Conservation (phyloP, 108 stramenopile genomes). For the Nitzschia palea region DNA sequence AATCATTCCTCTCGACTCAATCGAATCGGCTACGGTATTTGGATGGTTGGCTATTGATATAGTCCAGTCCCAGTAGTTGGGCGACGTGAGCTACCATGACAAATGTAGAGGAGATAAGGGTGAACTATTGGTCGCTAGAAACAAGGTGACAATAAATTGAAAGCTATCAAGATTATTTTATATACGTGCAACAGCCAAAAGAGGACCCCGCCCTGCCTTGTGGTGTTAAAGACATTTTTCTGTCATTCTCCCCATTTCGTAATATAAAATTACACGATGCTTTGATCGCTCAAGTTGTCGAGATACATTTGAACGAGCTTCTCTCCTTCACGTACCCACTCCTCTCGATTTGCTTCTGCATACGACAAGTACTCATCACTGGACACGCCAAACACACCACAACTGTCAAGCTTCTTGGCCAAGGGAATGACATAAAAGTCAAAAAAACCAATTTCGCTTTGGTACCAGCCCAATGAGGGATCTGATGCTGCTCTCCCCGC, state of each 20-base stretch:
- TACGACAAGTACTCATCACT: conserved; percentile 24
- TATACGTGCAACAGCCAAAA: too few species aligned
- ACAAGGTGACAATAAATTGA: too few species aligned
- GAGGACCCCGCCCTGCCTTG: too few species aligned
- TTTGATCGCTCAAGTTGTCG: background rate
- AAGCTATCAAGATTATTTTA: too few species aligned
- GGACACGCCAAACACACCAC: conserved; percentile 21
- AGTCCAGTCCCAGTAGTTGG: too few species aligned
- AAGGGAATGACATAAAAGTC: conserved; percentile 16
- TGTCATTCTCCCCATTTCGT: background rate
- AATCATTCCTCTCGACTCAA: too few species aligned
- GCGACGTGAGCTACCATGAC: too few species aligned
- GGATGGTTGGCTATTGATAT: too few species aligned
- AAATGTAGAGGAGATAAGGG: too few species aligned
- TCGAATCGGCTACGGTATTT: too few species aligned
- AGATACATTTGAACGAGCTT: background rate
- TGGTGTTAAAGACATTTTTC: background rate
- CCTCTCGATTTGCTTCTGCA: conserved; percentile 18
- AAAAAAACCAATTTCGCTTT: conserved; percentile 11
- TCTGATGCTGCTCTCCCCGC: background rate
- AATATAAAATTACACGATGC: background rate
- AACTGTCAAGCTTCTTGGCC: conserved; percentile 12
- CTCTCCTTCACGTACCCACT: conserved; percentile 6
- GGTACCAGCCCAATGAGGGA: background rate
- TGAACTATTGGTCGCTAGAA: too few species aligned